Percentiles rank a stretch among this genome's conserved stretches.
Evolutionary conservation across 352 stramenopile genomes (phyloP).

Genomic region (Phytophthora uliginosa): DNA sequence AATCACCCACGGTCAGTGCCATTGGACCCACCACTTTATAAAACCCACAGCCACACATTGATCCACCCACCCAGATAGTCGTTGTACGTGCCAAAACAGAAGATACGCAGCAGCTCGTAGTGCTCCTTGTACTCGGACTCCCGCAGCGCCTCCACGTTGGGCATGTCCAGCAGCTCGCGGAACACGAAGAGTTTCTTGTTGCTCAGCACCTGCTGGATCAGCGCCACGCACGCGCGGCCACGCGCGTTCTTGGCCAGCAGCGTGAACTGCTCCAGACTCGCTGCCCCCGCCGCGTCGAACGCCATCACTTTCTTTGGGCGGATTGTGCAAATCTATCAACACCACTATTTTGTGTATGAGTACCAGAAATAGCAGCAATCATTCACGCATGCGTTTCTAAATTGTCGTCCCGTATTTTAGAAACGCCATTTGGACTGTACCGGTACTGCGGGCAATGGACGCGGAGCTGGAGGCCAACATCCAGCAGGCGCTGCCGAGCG

Average conservation of each 20-base stretch:
- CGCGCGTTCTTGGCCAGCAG: slow-evolving; percentile 93
- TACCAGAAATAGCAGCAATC: background rate
- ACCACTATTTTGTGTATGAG: background rate
- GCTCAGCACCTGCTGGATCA: slow-evolving; percentile 94
- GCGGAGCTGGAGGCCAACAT: slow-evolving; percentile 70
- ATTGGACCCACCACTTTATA: background rate
- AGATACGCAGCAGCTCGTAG: slow-evolving; percentile 90
- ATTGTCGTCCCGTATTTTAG: slow-evolving; percentile 32
- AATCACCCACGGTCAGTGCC: slow-evolving; percentile 1
- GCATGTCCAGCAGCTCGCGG: slow-evolving; percentile 93
- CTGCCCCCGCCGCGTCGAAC: slow-evolving; percentile 73
- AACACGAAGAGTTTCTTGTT: slow-evolving; percentile 96
- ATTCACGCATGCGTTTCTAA: slow-evolving; percentile 10
- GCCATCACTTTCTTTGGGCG: slow-evolving; percentile 46
- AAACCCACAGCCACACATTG: background rate
- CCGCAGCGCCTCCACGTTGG: slow-evolving; percentile 89
- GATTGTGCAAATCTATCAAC: background rate
- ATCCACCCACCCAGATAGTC: slow-evolving; percentile 82
- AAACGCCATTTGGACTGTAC: background rate
- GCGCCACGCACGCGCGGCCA: slow-evolving; percentile 89
- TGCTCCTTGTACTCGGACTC: slow-evolving; percentile 82
- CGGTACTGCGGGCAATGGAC: slow-evolving; percentile 49
- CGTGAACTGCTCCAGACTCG: slow-evolving; percentile 94
- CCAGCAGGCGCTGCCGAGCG: slow-evolving; percentile 65
- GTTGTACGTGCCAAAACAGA: slow-evolving; percentile 90